Percentiles rank a stretch among this genome's conserved stretches.
Conservation (phyloP, 257 asterid species). For the Solanum ahanhuiri region DNA sequence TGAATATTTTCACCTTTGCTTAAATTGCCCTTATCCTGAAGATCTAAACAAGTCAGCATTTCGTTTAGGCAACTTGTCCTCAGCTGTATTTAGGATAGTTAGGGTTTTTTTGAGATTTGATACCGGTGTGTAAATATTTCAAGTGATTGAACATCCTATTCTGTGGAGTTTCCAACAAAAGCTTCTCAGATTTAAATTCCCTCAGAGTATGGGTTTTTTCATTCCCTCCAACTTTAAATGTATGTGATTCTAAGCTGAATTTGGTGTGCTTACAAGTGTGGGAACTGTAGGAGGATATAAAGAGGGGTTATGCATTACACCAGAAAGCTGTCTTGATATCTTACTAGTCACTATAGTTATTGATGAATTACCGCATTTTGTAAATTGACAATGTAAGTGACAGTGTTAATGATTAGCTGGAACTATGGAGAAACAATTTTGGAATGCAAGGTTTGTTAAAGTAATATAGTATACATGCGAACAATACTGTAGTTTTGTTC, state of each 20-base stretch:
- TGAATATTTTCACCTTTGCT: background rate
- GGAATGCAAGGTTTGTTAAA: background rate
- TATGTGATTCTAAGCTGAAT: background rate
- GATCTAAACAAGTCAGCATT: background rate
- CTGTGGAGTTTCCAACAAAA: background rate
- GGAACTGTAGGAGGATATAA: background rate
- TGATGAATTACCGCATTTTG: background rate
- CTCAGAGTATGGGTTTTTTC: background rate
- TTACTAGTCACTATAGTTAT: background rate
- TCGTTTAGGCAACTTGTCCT: background rate
- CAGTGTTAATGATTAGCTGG: background rate
- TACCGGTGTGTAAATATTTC: background rate
- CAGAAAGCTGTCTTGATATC: no score
- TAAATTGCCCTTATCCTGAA: background rate
- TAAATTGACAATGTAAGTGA: background rate
- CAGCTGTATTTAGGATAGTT: background rate
- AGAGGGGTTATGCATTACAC: background rate
- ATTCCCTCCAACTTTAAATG: background rate
- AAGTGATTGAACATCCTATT: no score
- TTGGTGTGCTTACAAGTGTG: background rate
- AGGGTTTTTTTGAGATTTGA: background rate
- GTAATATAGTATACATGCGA: background rate
- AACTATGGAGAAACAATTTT: background rate
- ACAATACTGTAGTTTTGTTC: background rate
- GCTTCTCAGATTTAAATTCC: background rate